Base-by-base conservation (phyloP, 768 basidiomycete genomes). In the Hygrophoropsis aurantiaca region DNA sequence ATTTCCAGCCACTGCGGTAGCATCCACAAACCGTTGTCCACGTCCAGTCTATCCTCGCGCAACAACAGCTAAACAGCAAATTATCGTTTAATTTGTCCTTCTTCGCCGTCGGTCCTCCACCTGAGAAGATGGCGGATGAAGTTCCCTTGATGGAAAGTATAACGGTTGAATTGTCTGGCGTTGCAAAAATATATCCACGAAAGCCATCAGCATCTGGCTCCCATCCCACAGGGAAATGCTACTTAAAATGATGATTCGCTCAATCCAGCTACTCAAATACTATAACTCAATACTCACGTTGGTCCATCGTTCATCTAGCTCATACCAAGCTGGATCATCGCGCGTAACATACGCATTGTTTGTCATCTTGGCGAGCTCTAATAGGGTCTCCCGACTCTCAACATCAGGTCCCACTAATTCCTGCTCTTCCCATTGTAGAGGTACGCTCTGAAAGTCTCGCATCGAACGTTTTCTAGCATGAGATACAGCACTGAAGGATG, bases 71-170 rank as follows among this genome's bases (percentile, higher is more conserved):
- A 65, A 95, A 95, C 48, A 97, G 67, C 5, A 97, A 65, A 55
- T 94, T 97, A 63, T 97, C 94, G 70, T 97, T 97, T 44, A 89
- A 62, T 67, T 88, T 94, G 73, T 97, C 95, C 60, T 93, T 95
- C 71, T 82, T 84, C 2, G 75, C 75, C n/a, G 95, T 97, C 11
- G 85, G 84, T 0, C 92, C 91, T 1, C 83, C 84, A 16, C 85
- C 79, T 1, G 89, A 81, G 42, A 91, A 78, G 9, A 82, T 41
- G 3, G 79, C 80, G 0, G 89, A 81, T n/a, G 90, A 90, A 0
- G 94, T 97, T 26, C 95, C 95, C 65, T 98, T 97, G 74, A 98
- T 87, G 20, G 91, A 81, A 30, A 97, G 74, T 23, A 95, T 78
- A 33, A 97, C 77, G 0, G 90, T 94, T 32, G 77, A 74, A 62